phyloP scores from a whole-genome alignment of 2,329 filamentous ascomycete species.

The Annulohypoxylon truncatum region DNA sequence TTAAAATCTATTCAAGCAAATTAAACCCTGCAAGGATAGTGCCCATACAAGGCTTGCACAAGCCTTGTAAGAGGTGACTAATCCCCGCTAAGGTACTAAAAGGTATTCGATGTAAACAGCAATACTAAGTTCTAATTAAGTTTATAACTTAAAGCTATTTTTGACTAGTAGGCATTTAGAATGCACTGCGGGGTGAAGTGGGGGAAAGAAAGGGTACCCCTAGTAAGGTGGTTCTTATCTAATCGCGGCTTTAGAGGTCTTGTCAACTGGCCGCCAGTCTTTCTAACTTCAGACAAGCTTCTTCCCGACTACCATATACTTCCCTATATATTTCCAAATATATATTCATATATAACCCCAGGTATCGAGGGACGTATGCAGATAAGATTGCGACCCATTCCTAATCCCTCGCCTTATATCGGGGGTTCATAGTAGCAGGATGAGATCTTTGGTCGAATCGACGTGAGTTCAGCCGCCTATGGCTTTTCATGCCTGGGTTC shows the following conservation, averaged over 20 bases:
- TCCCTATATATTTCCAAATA: neutral
- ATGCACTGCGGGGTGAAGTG: conserved; percentile 16
- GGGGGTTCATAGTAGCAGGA: conserved; percentile 35
- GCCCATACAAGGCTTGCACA: too few species aligned
- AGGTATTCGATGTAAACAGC: too few species aligned
- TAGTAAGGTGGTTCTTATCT: conserved; percentile 15
- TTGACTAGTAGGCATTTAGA: neutral
- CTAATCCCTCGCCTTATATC: conserved; percentile 2
- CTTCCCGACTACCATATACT: neutral
- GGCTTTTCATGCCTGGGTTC: neutral
- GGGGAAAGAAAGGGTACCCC: neutral
- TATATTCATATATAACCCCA: neutral
- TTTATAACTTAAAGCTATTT: conserved; percentile 4
- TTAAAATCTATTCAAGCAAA: too few species aligned
- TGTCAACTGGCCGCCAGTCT: conserved; percentile 39
- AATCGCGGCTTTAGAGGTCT: conserved; percentile 3
- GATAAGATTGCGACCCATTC: neutral
- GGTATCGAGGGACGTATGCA: neutral
- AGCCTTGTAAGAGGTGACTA: too few species aligned
- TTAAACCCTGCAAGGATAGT: too few species aligned
- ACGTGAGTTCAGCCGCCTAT: conserved; percentile 43
- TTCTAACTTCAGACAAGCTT: conserved; percentile 27
- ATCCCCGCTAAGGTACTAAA: too few species aligned
- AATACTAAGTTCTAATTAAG: too few species aligned
- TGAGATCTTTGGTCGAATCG: conserved; percentile 49